A percentile compares a stretch with the other conserved stretches of the same genome.
These are phyloP conservation scores for Solanum arcanum DNA, from an alignment of 257 asterid species.

Conservation along the genomic window DNA sequence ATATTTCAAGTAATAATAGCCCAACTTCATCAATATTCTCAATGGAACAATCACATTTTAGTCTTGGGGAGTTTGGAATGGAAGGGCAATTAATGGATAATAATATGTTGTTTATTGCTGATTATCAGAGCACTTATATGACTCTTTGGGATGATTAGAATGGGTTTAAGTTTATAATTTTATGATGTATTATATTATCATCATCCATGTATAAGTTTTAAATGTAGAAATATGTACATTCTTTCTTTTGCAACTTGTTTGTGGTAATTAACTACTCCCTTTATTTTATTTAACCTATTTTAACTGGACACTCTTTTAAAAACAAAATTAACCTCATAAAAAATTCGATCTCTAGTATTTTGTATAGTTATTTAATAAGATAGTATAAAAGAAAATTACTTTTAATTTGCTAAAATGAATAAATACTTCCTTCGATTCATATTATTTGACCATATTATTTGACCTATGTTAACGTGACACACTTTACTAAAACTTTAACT, in stretches of 20 bases:
- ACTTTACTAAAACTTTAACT: not conserved
- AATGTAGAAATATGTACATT: conserved; percentile 1
- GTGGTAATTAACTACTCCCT: not conserved
- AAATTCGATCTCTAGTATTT: not conserved
- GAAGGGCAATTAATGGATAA: conserved; percentile 19
- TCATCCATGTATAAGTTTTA: not conserved
- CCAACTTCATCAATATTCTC: conserved; percentile 28
- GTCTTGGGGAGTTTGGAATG: conserved; percentile 31
- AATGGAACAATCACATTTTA: conserved; percentile 21
- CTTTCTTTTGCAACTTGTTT: conserved; percentile 11
- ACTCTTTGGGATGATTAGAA: conserved; percentile 8
- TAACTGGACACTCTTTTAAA: not conserved
- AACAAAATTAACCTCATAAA: not conserved
- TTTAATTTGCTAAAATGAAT: not conserved
- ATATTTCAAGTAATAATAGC: conserved; percentile 41
- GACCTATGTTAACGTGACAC: not conserved
- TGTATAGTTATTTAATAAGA: not conserved
- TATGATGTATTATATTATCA: not conserved
- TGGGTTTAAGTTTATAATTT: not conserved
- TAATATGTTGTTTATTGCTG: conserved; percentile 20
- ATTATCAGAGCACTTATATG: not conserved
- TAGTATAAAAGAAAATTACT: not conserved
- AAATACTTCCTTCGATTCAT: not conserved
- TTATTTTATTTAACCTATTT: not conserved
- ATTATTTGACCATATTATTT: not conserved